Evolutionary conservation across 2,329 filamentous ascomycete species (phyloP).

Genomic region (Sarocladiaceae sp.): DNA sequence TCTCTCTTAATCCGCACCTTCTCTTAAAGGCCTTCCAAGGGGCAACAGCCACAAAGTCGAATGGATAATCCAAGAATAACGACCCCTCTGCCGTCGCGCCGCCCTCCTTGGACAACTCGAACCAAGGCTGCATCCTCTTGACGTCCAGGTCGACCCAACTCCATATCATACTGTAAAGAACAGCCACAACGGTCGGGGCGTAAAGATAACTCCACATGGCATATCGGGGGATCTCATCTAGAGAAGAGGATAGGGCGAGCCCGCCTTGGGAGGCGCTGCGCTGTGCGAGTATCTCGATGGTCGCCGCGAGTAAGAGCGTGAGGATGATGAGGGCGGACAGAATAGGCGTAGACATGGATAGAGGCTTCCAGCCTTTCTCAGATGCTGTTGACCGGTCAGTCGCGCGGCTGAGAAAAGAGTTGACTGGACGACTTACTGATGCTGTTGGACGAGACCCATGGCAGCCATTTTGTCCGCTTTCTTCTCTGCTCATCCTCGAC

Average conservation of each 20-base stretch:
- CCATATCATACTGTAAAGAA: constrained; percentile 51
- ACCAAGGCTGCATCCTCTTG: constrained; percentile 54
- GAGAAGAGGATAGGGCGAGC: constrained; percentile 19
- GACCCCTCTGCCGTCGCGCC: constrained; percentile 40
- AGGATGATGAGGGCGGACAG: constrained; percentile 28
- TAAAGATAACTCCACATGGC: constrained; percentile 40
- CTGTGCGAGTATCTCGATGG: constrained; percentile 38
- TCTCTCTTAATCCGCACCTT: constrained; percentile 31
- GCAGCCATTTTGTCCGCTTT: not conserved
- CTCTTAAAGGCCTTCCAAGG: constrained; percentile 23
- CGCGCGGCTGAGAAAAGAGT: too few relatives aligned
- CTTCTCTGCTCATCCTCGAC: not conserved
- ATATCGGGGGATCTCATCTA: constrained; percentile 26
- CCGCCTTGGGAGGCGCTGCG: constrained; percentile 35
- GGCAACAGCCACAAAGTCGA: constrained; percentile 26
- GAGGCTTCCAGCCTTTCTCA: constrained; percentile 10
- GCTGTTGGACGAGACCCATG: not conserved
- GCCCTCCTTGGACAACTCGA: constrained; percentile 41
- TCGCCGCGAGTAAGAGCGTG: constrained; percentile 32
- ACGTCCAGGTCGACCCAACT: constrained; percentile 54
- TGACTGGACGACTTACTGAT: too few relatives aligned
- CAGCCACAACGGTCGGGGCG: constrained; percentile 45
- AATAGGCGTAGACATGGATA: constrained; percentile 21
- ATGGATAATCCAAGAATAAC: constrained; percentile 47
- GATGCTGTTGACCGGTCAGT: too few relatives aligned